A percentile compares a stretch with the other conserved stretches of the same genome.
phyloP scores from a whole-genome alignment of 2,329 filamentous ascomycete genomes.

The Phoma herbarum region DNA sequence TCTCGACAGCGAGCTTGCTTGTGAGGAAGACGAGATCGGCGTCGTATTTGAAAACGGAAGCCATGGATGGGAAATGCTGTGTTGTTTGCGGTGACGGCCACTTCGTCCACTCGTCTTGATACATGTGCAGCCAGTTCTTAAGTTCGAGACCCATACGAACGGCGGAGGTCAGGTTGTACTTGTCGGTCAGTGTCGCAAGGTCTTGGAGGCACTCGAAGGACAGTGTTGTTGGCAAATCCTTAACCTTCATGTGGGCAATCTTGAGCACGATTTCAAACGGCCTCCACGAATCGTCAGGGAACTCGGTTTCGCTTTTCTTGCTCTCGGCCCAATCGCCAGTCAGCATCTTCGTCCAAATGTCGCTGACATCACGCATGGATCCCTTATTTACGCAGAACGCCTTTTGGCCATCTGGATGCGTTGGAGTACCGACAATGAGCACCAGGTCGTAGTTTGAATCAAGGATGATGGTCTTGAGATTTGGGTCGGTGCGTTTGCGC shows the following conservation, averaged over 20 bases:
- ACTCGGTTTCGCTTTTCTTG: neutral
- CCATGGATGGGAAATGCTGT: no score
- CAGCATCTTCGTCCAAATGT: neutral
- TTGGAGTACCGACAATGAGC: neutral
- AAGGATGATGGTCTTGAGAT: neutral
- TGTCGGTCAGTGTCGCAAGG: neutral
- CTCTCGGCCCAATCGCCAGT: neutral
- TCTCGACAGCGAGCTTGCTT: no score
- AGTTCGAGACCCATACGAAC: neutral
- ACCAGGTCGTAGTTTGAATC: neutral
- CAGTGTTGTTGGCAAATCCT: neutral
- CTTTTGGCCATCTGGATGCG: neutral
- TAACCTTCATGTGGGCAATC: neutral
- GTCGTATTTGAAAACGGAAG: no score
- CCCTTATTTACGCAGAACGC: neutral
- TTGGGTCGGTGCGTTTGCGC: neutral
- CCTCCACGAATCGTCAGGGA: neutral
- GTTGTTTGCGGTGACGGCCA: no score
- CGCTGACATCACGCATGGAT: neutral
- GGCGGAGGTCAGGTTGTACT: neutral
- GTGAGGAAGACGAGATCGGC: no score
- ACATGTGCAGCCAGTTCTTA: neutral
- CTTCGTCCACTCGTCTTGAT: no score
- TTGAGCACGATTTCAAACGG: neutral
- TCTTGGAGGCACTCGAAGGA: neutral